These are phyloP conservation scores for Saccharomyces jurei DNA, from an alignment of 805 yeast species.

Conservation along the genomic window DNA sequence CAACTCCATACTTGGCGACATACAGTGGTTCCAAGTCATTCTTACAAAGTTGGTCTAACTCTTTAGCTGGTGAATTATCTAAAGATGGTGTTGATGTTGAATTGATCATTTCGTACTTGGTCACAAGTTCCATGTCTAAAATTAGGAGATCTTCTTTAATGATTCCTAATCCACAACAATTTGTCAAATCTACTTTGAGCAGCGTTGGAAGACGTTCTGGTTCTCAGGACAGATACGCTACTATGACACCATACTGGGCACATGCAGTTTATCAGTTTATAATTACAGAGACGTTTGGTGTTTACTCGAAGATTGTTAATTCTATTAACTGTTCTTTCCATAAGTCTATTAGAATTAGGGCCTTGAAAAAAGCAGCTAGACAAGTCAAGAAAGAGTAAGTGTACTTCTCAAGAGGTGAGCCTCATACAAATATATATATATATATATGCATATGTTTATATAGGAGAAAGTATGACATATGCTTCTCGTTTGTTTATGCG, in stretches of 20 bases:
- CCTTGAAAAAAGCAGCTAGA: constrained; percentile 54
- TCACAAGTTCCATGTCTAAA: constrained; percentile 93
- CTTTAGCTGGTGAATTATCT: constrained; percentile 78
- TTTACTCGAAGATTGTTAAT: constrained; percentile 64
- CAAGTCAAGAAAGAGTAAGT: constrained; percentile 21
- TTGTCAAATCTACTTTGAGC: constrained; percentile 65
- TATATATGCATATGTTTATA: neutral
- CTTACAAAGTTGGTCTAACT: constrained; percentile 85
- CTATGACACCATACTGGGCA: constrained; percentile 85
- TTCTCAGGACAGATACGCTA: constrained; percentile 82
- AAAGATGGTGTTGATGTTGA: constrained; percentile 74
- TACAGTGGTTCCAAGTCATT: constrained; percentile 96
- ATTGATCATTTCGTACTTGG: constrained; percentile 76
- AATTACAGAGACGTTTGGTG: constrained; percentile 74
- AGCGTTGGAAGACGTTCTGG: constrained; percentile 80
- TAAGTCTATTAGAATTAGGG: constrained; percentile 68
- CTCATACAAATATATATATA: neutral
- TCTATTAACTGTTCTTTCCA: constrained; percentile 68
- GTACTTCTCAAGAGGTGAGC: neutral
- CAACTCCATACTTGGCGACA: constrained; percentile 86
- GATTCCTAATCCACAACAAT: constrained; percentile 75
- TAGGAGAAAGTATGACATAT: neutral
- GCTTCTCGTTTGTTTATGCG: neutral
- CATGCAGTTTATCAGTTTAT: constrained; percentile 89
- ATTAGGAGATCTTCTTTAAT: constrained; percentile 63